Evolutionary conservation across 2,329 filamentous ascomycete species (phyloP).

Genomic region (Xylaria digitata): DNA sequence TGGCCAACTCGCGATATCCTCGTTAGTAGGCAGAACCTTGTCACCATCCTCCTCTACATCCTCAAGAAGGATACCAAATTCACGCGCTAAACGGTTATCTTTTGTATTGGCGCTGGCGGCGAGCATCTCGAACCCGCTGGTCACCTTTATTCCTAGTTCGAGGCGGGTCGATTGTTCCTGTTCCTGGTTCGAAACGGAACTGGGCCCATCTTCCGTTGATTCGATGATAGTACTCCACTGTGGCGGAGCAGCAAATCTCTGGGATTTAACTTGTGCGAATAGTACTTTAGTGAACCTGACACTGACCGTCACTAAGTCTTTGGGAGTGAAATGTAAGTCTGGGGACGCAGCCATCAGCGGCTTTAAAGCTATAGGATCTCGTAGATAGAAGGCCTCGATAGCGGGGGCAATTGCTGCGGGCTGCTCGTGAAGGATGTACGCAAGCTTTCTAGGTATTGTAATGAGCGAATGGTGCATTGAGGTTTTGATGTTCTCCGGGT

Average conservation of each 20-base stretch:
- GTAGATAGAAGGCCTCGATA: conserved; percentile 90
- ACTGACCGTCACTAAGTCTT: conserved; percentile 82
- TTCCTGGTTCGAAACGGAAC: conserved; percentile 38
- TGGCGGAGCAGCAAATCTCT: conserved; percentile 77
- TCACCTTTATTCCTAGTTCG: conserved; percentile 88
- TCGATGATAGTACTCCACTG: conserved; percentile 59
- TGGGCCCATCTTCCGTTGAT: conserved; percentile 42
- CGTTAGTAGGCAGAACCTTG: conserved; percentile 72
- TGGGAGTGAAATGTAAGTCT: conserved; percentile 74
- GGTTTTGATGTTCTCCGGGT: conserved; percentile 78
- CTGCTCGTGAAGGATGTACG: conserved; percentile 79
- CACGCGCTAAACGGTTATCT: conserved; percentile 75
- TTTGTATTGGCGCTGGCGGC: conserved; percentile 73
- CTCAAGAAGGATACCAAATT: conserved; percentile 80
- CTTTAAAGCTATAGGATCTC: conserved; percentile 81
- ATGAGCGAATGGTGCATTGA: conserved; percentile 81
- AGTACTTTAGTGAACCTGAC: conserved; percentile 87
- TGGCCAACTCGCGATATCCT: conserved; percentile 79
- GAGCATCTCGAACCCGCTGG: conserved; percentile 92
- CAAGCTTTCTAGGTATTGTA: conserved; percentile 83
- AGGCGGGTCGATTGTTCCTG: conserved; percentile 54
- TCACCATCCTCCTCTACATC: conserved; percentile 80
- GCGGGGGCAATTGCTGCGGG: conserved; percentile 84
- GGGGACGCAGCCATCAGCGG: conserved; percentile 69
- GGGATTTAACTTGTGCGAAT: conserved; percentile 89